A percentile compares a stretch with the other conserved stretches of the same genome.
Evolutionary conservation across 2,329 filamentous ascomycete genomes (phyloP).

Genomic region (Bipolaris zeicola): DNA sequence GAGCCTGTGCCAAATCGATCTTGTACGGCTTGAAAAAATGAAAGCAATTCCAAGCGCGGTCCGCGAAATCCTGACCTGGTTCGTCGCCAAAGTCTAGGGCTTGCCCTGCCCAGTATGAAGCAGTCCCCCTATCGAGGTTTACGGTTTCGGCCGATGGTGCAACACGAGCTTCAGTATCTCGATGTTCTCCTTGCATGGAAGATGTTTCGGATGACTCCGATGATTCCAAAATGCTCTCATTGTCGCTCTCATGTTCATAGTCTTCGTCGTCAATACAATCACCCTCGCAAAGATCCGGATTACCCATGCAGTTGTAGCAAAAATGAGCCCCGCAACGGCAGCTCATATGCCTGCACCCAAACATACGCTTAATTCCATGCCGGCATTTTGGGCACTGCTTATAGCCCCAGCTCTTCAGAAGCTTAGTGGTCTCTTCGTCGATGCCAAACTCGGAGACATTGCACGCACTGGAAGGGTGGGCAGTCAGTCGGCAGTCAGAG

Average conservation of each 20-base stretch:
- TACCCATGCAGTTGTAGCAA: conserved; percentile 54
- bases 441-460: conserved; percentile 38
- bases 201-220: conserved; percentile 18
- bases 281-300: conserved; percentile 42
- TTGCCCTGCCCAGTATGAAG: conserved; percentile 37
- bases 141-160: conserved; percentile 5
- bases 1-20: conserved; percentile 21
- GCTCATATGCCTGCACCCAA: conserved; percentile 56
- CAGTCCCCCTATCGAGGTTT: conserved; percentile 45
- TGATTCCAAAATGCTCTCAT: conserved; percentile 16
- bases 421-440: conserved; percentile 43
- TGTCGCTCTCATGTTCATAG: conserved; percentile 31
- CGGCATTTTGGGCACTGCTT: conserved; percentile 59
- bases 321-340: conserved; percentile 58
- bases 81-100: conserved; percentile 47
- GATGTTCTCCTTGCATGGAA: not conserved
- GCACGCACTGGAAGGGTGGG: conserved; percentile 49
- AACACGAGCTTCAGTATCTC: not conserved
- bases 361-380: conserved; percentile 56
- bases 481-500: conserved; percentile 50
- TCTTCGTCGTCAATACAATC: conserved; percentile 30
- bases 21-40: conserved; percentile 30
- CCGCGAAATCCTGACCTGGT: conserved; percentile 34
- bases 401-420: conserved; percentile 54
- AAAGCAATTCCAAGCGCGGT: conserved; percentile 32